A percentile compares a stretch with the other conserved stretches of the same genome.
Conservation (phyloP, 2,329 filamentous ascomycete genomes). For the Botrytis medusae region DNA sequence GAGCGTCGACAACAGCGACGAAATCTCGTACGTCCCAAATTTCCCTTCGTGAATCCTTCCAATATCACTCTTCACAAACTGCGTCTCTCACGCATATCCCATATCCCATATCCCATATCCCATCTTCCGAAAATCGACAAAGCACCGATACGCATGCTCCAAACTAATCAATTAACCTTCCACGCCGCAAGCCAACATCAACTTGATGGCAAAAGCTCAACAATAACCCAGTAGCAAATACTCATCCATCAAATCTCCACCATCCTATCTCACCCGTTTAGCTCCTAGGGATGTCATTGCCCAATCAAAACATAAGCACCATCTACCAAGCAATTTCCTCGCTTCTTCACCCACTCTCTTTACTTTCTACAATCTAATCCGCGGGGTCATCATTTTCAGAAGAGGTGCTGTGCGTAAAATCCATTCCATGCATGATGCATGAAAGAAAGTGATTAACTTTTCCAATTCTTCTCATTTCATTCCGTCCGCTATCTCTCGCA, state of each 20-base stretch:
- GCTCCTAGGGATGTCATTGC: neutral
- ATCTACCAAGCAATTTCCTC: conserved; percentile 1
- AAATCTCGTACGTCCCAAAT: neutral
- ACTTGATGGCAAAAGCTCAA: neutral
- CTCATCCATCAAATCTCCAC: neutral
- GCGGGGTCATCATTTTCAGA: neutral
- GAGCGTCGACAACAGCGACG: neutral
- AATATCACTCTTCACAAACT: neutral
- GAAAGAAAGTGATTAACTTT: neutral
- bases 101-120: neutral
- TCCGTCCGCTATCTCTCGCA: neutral
- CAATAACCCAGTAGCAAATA: neutral
- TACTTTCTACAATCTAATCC: neutral
- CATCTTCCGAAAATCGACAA: conserved; percentile 5
- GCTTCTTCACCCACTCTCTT: neutral
- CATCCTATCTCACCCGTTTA: neutral
- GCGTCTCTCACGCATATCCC: neutral
- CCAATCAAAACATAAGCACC: neutral
- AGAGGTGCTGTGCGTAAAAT: neutral
- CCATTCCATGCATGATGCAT: conserved; percentile 2
- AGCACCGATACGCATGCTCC: neutral
- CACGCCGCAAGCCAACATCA: neutral
- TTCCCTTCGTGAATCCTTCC: neutral
- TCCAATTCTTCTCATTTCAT: neutral
- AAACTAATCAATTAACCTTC: neutral